Evolutionary conservation across 2,329 filamentous ascomycete species (phyloP), one percentile per base, ranked within the genome.

Genomic region (Xylariaceae sp.): DNA sequence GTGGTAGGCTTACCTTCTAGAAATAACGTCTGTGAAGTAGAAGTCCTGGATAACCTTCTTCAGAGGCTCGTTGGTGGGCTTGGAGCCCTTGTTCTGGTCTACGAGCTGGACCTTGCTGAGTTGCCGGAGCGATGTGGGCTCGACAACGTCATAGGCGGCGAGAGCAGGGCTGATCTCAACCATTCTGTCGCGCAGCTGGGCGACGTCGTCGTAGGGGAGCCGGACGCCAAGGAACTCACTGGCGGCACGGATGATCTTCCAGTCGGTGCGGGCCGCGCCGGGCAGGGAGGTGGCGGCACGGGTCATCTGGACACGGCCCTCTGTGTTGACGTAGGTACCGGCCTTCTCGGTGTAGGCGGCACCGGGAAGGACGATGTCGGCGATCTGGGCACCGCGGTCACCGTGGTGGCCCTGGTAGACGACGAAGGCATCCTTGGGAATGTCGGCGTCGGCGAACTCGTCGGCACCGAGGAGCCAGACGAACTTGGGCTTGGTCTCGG

Each of bases 391-490:
- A 65, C 93, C 94, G 56, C 85, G 85, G 78, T 99, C 94, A 76
- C 94, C 94, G 76, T 99, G 94, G 76, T 99, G 94, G 66, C 94
- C 94, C 77, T 99, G 94, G 81, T 99, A 99, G 70, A 99, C 85
- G 63, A 99, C 88, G 73, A 97, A 99, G 10, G 94, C 92, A 67
- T 94, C 89, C 81, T 94, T 96, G 70, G 94, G 94, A 59, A 99
- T 90, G 68, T 97, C 92, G 60, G 85, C 82, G 67, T 90, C 85
- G 65, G 82, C 82, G 72, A 97, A 83, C 78, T 99, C 94, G 73
- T 99, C 94, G 34, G 94, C 94, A 67, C 92, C 94, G 55, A 99
- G 86, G 55, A 99, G 87, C 92, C 93, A 99, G 72, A 99, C 79
- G 71, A 99, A 92, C 82, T 97, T 99, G 64, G 94, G 88, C 73